These are phyloP conservation scores for Cubamyces lactineus DNA, from an alignment of 768 basidiomycete genomes.

Conservation along the genomic window DNA sequence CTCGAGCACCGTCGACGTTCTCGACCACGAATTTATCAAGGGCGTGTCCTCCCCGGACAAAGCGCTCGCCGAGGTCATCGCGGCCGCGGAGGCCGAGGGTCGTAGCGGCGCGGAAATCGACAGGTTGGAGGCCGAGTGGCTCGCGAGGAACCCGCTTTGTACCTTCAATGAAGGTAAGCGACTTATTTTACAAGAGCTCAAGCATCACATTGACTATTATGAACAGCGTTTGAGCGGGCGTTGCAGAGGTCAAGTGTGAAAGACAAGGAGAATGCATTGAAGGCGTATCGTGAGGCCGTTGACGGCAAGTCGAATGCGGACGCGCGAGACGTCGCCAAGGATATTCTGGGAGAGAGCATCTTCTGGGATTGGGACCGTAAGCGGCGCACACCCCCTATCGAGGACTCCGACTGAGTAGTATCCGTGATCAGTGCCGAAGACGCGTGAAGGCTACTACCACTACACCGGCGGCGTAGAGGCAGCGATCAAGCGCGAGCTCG, in stretches of 20 bases:
- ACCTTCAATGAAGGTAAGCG: slow-evolving; percentile 83
- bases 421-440: slow-evolving; percentile 66
- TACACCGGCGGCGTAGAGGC: slow-evolving; percentile 80
- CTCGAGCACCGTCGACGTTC: slow-evolving; percentile 78
- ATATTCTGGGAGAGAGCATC: slow-evolving; percentile 70
- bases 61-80: slow-evolving; percentile 70
- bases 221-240: slow-evolving; percentile 60
- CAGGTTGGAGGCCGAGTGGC: slow-evolving; percentile 76
- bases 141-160: slow-evolving; percentile 62
- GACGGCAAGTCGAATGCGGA: slow-evolving; percentile 72
- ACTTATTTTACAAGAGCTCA: neutral
- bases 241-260: slow-evolving; percentile 49
- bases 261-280: slow-evolving; percentile 58
- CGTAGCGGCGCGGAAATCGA: slow-evolving; percentile 71
- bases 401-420: neutral
- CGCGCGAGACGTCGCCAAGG: slow-evolving; percentile 71
- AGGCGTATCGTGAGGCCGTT: slow-evolving; percentile 60
- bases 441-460: slow-evolving; percentile 91
- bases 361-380: slow-evolving; percentile 89
- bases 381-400: slow-evolving; percentile 32
- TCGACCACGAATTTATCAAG: slow-evolving; percentile 79
- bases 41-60: slow-evolving; percentile 56
- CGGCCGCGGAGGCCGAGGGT: slow-evolving; percentile 67
- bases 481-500: slow-evolving; percentile 78
- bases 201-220: neutral